Base-by-base conservation (phyloP, 2,329 filamentous ascomycete genomes). In the Fusarium globosum region DNA sequence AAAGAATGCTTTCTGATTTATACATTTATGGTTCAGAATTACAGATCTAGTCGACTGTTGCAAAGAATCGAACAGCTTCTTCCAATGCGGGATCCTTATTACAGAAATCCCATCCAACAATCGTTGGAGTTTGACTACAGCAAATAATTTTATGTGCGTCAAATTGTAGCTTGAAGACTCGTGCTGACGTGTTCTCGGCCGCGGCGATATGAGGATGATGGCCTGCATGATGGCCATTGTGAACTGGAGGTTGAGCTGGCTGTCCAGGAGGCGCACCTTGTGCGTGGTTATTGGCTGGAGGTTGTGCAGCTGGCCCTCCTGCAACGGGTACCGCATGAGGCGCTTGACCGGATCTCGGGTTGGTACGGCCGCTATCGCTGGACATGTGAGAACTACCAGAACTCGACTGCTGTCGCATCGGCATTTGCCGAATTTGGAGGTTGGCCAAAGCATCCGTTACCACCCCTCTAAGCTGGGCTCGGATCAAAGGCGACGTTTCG, bases 21-120 rank as follows among this genome's bases (percentile, higher is more conserved):
- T 61, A 41, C 39, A 30, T 45, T 42, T 59, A 35, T 23, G 28
- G 35, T n/a, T 42, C 20, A 20, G 35, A 12, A 35, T 23, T 41
- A 6, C 30, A 55, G 10, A 39, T 61, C 75, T 73, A 83, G 62
- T 83, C 88, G 46, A 92, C 85, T 6, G 88, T 87, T 60, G 87
- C 91, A 80, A 97, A 97, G 79, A 97, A 97, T 41, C 89, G 88
- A 72, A 91, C 90, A 12, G 92, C 93, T 79, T 94, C 91, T 62
- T 94, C 90, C 60, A 98, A 88, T 76, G 97, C 93, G 62, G 88
- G 83, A 74, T 99, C 95, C 9, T 90, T 92, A 75, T 95, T 94
- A 67, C 95, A 96, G 86, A 98, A 99, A 82, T 99, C 96, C 96
- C 96, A 99, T 1, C 95, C 96, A 1, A 98, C 94, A 79, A 99